Evolutionary conservation across 371 early-diverging fungal genomes (phyloP), one percentile per base, ranked within the genome.

Genomic region (Nematocida sp.): DNA sequence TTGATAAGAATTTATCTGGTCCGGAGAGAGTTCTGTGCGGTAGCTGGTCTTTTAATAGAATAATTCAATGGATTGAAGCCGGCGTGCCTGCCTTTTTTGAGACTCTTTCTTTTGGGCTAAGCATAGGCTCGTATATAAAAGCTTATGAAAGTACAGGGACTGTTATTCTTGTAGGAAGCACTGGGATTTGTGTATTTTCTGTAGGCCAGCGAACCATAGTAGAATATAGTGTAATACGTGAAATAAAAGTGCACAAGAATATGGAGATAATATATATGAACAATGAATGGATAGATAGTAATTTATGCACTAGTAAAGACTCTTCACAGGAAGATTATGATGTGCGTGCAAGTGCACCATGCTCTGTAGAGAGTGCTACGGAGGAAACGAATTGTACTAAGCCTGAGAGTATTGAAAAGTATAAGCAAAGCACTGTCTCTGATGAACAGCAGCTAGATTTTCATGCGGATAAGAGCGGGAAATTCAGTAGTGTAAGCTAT

Each of bases 51-150:
- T 78, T 78, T 56, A 70, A 78, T 58, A 39, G 9, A 57, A 18
- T 78, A 6, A 40, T 70, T 39, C 6, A 70, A 33, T 78, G 80
- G 80, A 56, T 71, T 20, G 80, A 47, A 40, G 80, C 6, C 27
- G 80, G 58, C 0, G 18, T 52, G 5, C 80, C 80, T 40, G 42
- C 6, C 18, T 69, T 78, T 58, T 40, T 69, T 15, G 61, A 78
- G 39, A 60, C 60, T 25, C 44, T 60, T 4, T 13, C 62, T 5
- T 33, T 56, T 45, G 42, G 46, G 15, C 33, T 78, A 23, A n/a
- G 44, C 47, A 25, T 78, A 27, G 80, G 80, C 1, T 23, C 9
- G 13, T 67, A 70, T 40, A 42, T 78, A 3, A 78, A 78, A 62
- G 11, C 46, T 5, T 78, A 78, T 27, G 62, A 23, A 20, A 45